These are phyloP conservation scores for Paspalum notatum DNA, from an alignment of 176 grass and related monocot genomes.

Conservation along the genomic window DNA sequence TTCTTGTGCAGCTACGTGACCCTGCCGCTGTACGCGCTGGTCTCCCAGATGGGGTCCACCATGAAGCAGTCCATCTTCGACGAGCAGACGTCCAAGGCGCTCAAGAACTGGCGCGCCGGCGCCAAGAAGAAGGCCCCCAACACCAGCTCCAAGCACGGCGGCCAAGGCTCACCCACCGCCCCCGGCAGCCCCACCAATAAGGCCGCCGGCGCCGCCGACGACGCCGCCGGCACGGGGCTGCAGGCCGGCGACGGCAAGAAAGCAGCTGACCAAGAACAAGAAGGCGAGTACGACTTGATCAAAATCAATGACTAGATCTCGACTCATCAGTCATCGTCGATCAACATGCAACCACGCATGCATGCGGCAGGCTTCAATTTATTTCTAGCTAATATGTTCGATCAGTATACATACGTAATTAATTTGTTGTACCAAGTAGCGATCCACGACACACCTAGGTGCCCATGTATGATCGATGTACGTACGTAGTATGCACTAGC, in stretches of 20 bases:
- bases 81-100: slow-evolving; percentile 93
- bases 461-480: too few relatives aligned
- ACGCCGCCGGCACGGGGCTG: slow-evolving; percentile 20
- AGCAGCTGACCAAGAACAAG: background rate
- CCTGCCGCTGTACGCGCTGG: background rate
- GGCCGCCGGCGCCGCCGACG: background rate
- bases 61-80: slow-evolving; percentile 99
- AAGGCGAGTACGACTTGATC: slow-evolving; percentile 45
- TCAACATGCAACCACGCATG: too few relatives aligned
- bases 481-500: too few relatives aligned
- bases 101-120: slow-evolving; percentile 88
- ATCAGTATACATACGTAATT: too few relatives aligned
- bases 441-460: too few relatives aligned
- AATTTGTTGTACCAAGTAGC: too few relatives aligned
- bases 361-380: too few relatives aligned
- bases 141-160: slow-evolving; percentile 39
- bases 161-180: too few relatives aligned
- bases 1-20: slow-evolving; percentile 80
- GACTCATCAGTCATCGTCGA: too few relatives aligned
- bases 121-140: slow-evolving; percentile 71
- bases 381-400: too few relatives aligned
- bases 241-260: slow-evolving; percentile 21
- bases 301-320: slow-evolving; percentile 46
- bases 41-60: slow-evolving; percentile 80
- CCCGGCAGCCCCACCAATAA: too few relatives aligned